These are phyloP conservation scores for Paramecium tetraurelia DNA, from an alignment of 73 alveolate species.

Conservation along the genomic window DNA sequence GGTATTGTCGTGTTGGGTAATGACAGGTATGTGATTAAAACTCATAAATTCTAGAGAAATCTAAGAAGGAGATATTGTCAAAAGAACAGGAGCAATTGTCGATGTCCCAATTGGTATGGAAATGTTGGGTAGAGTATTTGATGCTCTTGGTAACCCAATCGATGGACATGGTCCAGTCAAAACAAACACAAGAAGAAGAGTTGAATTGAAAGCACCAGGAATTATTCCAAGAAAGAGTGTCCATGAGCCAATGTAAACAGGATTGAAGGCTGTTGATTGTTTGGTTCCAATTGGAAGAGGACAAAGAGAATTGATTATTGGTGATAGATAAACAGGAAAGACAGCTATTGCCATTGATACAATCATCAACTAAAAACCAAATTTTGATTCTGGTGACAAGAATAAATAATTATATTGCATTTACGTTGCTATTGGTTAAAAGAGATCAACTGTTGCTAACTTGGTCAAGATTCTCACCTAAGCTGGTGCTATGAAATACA, in stretches of 20 bases:
- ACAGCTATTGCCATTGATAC: conserved; percentile 98
- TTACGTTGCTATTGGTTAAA: conserved; percentile 98
- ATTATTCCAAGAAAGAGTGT: conserved; percentile 95
- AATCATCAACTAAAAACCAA: conserved; percentile 85
- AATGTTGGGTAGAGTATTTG: conserved; percentile 91
- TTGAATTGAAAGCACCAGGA: conserved; percentile 97
- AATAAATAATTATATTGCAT: conserved; percentile 92
- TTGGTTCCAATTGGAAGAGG: conserved; percentile 98
- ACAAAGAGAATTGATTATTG: conserved; percentile 96
- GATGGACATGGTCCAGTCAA: conserved; percentile 93
- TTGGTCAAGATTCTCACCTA: conserved; percentile 81
- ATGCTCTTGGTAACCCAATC: conserved; percentile 89
- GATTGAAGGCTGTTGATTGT: conserved; percentile 89
- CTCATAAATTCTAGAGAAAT: not conserved
- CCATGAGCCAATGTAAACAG: conserved; percentile 98
- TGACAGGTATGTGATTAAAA: conserved; percentile 69
- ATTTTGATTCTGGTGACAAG: conserved; percentile 76
- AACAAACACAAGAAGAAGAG: conserved; percentile 78
- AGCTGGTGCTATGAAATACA: conserved; percentile 86
- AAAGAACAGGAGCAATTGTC: conserved; percentile 93
- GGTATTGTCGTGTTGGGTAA: conserved; percentile 98
- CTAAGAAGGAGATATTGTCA: conserved; percentile 90
- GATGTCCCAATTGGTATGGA: conserved; percentile 95
- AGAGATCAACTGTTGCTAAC: conserved; percentile 96
- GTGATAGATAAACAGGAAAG: conserved; percentile 98